Conservation (phyloP, 2,329 filamentous ascomycete species). For the Cladosporium sp. region DNA sequence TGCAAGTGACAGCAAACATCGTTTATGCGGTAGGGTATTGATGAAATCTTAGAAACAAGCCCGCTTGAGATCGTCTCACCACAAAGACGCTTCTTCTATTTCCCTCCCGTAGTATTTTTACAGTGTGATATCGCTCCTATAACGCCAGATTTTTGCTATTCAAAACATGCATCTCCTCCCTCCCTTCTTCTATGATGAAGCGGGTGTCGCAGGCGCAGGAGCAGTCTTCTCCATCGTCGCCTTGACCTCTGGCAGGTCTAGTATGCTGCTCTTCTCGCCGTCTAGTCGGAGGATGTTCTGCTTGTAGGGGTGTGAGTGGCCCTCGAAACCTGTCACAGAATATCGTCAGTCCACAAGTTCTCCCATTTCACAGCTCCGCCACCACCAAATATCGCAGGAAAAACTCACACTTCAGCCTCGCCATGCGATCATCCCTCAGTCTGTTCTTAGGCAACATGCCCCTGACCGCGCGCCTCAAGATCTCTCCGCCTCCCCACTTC, state of each 20-base stretch:
- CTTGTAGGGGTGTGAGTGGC: conserved; percentile 87
- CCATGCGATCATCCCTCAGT: conserved; percentile 81
- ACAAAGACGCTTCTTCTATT: background rate
- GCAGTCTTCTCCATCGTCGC: conserved; percentile 33
- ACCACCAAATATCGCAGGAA: background rate
- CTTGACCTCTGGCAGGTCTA: conserved; percentile 41
- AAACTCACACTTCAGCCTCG: conserved; percentile 71
- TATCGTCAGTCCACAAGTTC: background rate
- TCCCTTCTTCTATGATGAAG: conserved; percentile 7
- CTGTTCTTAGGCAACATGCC: conserved; percentile 99
- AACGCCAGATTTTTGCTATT: conserved; percentile 21
- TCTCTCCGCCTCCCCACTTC: conserved; percentile 90
- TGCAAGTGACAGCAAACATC: background rate
- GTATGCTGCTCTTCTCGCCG: conserved; percentile 25
- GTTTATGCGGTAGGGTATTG: background rate
- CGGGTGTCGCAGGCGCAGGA: conserved; percentile 10
- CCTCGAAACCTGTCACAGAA: conserved; percentile 71
- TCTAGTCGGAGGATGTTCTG: conserved; percentile 76
- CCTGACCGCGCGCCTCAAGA: conserved; percentile 85
- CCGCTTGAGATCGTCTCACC: background rate
- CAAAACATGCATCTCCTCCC: background rate
- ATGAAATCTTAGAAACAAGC: background rate
- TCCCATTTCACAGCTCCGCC: too few species aligned
- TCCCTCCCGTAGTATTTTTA: conserved; percentile 7
- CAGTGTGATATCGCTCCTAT: conserved; percentile 11